Percentiles rank a stretch among this genome's conserved stretches.
Evolutionary conservation across 2,329 filamentous ascomycete species (phyloP).

Genomic region (Incumbomyces delicatus): DNA sequence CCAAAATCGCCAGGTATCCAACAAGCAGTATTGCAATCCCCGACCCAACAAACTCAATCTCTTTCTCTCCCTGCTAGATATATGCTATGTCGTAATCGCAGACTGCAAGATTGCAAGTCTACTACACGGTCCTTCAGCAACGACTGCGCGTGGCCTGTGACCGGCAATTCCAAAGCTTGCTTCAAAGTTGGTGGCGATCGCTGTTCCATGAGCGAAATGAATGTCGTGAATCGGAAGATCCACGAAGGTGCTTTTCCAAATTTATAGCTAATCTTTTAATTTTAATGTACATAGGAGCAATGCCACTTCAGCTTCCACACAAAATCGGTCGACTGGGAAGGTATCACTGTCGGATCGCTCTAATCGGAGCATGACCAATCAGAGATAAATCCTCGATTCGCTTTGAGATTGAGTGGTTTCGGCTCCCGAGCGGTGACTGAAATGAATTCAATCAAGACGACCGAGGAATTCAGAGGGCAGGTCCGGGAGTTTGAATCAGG

Average conservation of each 20-base stretch:
- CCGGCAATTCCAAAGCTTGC: background rate
- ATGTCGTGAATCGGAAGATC: constrained; percentile 67
- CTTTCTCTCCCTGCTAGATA: too few relatives aligned
- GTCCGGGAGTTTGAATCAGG: too few relatives aligned
- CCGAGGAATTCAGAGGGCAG: too few relatives aligned
- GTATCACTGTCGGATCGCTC: background rate
- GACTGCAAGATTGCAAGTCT: too few relatives aligned
- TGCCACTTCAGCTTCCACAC: background rate
- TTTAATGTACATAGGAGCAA: too few relatives aligned
- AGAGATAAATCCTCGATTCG: background rate
- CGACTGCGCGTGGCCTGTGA: background rate
- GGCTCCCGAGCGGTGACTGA: constrained; percentile 2
- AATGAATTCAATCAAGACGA: too few relatives aligned
- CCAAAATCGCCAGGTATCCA: too few relatives aligned
- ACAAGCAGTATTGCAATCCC: too few relatives aligned
- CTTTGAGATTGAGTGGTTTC: background rate
- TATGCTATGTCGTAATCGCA: too few relatives aligned
- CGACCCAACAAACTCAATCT: too few relatives aligned
- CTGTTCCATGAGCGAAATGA: constrained; percentile 68
- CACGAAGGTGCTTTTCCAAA: too few relatives aligned
- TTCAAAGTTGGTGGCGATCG: constrained; percentile 55
- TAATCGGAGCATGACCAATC: constrained; percentile 2
- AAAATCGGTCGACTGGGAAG: background rate
- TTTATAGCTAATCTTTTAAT: too few relatives aligned
- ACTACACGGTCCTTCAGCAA: background rate